A percentile compares a stretch with the other conserved stretches of the same genome.
Conservation (phyloP, 176 grass and related monocot species). For the Oryza australiensis region DNA sequence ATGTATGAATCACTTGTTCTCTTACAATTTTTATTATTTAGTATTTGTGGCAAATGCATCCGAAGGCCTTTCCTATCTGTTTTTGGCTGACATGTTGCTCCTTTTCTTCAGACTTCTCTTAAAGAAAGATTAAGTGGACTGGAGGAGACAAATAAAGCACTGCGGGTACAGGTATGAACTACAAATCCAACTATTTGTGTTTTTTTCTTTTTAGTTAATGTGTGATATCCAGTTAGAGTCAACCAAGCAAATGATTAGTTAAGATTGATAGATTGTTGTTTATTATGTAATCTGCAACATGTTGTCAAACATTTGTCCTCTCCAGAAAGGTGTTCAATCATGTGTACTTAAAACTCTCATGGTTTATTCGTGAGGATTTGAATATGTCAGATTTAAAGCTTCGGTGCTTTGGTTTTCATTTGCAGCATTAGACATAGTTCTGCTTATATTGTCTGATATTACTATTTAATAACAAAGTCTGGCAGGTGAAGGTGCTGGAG, state of each 20-base stretch:
- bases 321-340: conserved; percentile 2
- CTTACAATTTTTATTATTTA: conserved; percentile 18
- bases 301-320: conserved; percentile 3
- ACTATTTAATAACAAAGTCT: conserved; percentile 72
- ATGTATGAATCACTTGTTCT: conserved; percentile 23
- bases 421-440: conserved; percentile 11
- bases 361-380: conserved; percentile 29
- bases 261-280: neutral
- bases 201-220: conserved; percentile 19
- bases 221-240: neutral
- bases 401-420: conserved; percentile 12
- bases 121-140: conserved; percentile 67
- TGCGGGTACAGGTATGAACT: conserved; percentile 63
- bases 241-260: neutral
- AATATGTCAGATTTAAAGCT: conserved; percentile 23
- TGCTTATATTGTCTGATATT: conserved; percentile 64
- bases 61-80: conserved; percentile 7
- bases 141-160: conserved; percentile 58
- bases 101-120: conserved; percentile 51
- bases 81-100: conserved; percentile 34
- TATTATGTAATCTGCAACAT: conserved; percentile 10
- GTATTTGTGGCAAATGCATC: neutral
- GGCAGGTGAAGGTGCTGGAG: conserved; percentile 87
- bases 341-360: neutral
- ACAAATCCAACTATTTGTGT: conserved; percentile 14